Percentiles rank a stretch among this genome's conserved stretches.
phyloP scores from a whole-genome alignment of 495 filamentous ascomycete genomes.

The Tuber calosporum region DNA sequence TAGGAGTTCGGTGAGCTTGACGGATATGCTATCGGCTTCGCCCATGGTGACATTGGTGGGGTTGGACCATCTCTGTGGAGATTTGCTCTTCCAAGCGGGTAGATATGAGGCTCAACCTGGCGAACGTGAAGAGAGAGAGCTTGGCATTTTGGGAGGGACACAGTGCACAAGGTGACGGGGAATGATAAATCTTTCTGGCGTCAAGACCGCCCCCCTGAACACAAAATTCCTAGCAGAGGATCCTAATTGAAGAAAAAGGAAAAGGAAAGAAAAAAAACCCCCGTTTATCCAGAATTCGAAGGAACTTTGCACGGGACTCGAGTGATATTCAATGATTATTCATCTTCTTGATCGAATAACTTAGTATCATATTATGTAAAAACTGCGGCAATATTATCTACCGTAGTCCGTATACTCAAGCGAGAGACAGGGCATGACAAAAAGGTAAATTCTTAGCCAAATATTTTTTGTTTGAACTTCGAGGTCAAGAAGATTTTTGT shows the following conservation, averaged over 20 bases:
- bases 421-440: no score
- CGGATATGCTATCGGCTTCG: constrained; percentile 47
- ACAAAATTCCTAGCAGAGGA: background rate
- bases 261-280: no score
- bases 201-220: background rate
- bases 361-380: no score
- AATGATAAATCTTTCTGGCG: background rate
- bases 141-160: background rate
- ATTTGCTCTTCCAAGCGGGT: background rate
- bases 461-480: no score
- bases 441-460: no score
- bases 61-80: background rate
- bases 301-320: no score
- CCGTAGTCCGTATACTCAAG: no score
- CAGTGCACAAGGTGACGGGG: background rate
- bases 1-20: constrained; percentile 68
- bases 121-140: background rate
- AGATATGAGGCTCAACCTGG: background rate
- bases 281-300: background rate
- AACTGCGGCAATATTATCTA: no score
- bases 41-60: constrained; percentile 43
- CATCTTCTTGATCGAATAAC: no score
- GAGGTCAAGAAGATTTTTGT: no score
- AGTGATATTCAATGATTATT: no score
- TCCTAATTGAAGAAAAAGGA: background rate